These are phyloP conservation scores for Boletus barrowsii DNA, from an alignment of 768 basidiomycete genomes.

Conservation along the genomic window DNA sequence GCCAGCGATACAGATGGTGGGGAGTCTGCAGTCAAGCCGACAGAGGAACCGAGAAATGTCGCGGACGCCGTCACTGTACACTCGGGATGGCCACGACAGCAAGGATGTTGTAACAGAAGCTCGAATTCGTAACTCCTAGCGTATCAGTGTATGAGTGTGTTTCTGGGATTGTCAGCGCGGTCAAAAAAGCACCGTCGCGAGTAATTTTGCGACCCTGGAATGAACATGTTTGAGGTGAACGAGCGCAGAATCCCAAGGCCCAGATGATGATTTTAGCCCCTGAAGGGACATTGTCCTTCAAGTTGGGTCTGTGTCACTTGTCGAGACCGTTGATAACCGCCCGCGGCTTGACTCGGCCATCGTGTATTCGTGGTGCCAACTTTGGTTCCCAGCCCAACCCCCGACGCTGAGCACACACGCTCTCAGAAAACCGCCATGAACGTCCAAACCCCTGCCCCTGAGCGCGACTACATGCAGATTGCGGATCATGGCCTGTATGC, in stretches of 20 bases:
- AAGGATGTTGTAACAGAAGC: constrained; percentile 37
- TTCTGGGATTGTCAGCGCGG: too few relatives aligned
- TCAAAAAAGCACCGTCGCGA: too few relatives aligned
- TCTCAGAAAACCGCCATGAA: constrained; percentile 37
- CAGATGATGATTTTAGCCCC: too few relatives aligned
- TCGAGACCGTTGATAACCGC: background rate
- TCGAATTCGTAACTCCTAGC: too few relatives aligned
- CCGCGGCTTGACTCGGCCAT: background rate
- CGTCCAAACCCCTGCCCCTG: constrained; percentile 45
- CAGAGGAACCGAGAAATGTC: background rate
- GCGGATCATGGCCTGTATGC: constrained; percentile 78
- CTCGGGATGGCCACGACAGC: background rate
- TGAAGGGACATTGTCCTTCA: background rate
- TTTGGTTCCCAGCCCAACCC: constrained; percentile 2
- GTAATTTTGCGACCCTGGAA: too few relatives aligned
- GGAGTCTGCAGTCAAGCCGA: constrained; percentile 28
- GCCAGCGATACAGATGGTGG: constrained; percentile 47
- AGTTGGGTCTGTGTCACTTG: too few relatives aligned
- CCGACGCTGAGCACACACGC: background rate
- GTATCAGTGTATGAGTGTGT: too few relatives aligned
- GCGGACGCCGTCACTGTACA: background rate
- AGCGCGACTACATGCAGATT: constrained; percentile 71
- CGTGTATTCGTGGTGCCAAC: constrained; percentile 4
- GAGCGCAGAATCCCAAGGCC: too few relatives aligned
- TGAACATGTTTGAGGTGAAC: too few relatives aligned